Evolutionary conservation across 1,139 yeast species (phyloP).

Genomic region (Blastobotrys petasosporus): DNA sequence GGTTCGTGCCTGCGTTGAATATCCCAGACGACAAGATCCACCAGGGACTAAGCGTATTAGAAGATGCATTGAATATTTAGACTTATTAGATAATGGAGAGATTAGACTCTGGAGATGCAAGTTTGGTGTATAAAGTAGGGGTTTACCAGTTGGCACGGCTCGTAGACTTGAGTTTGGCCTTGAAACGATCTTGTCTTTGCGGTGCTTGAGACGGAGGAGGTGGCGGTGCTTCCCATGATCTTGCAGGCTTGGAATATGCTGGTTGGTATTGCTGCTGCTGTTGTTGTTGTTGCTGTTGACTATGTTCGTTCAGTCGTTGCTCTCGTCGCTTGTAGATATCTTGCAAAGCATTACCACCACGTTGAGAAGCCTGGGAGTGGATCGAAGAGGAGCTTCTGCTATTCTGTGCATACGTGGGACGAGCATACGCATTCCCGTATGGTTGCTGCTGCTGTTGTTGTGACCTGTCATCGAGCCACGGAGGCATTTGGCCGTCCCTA

Average conservation of each 20-base stretch:
- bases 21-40: constrained; percentile 63
- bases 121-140: background rate
- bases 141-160: constrained; percentile 26
- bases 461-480: constrained; percentile 26
- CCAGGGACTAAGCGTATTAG: constrained; percentile 66
- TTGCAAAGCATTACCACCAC: constrained; percentile 20
- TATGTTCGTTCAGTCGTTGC: constrained; percentile 4
- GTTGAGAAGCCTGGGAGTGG: background rate
- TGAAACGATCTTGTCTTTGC: constrained; percentile 20
- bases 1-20: constrained; percentile 89
- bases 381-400: background rate
- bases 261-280: constrained; percentile 1
- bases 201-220: constrained; percentile 3
- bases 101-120: background rate
- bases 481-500: constrained; percentile 22
- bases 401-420: background rate
- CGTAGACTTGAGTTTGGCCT: constrained; percentile 23
- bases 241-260: background rate
- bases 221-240: background rate
- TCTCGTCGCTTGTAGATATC: constrained; percentile 26
- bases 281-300: constrained; percentile 10
- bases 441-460: constrained; percentile 1
- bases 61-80: constrained; percentile 19
- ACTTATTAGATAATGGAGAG: background rate
- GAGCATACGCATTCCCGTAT: background rate